A percentile compares a stretch with the other conserved stretches of the same genome.
Evolutionary conservation across 2,329 filamentous ascomycete genomes (phyloP).

Genomic region (Alternaria triticina): DNA sequence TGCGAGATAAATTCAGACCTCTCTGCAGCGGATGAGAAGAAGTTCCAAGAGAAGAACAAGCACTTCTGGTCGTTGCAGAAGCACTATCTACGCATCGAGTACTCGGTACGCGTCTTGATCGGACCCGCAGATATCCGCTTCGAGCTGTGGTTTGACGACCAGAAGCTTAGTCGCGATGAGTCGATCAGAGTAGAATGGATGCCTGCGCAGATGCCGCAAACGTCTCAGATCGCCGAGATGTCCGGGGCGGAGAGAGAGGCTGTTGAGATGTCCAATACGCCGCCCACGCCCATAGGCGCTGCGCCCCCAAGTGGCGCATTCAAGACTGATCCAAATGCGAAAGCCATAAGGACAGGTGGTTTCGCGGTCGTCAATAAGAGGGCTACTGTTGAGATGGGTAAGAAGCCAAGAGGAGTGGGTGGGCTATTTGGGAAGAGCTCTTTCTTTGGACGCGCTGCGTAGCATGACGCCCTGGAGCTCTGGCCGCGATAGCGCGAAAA

Average conservation of each 20-base stretch:
- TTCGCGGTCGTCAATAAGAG: constrained; percentile 2
- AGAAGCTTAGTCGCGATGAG: constrained; percentile 43
- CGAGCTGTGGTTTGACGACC: constrained; percentile 48
- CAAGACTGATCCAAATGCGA: neutral
- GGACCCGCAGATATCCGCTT: constrained; percentile 49
- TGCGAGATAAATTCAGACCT: constrained; percentile 48
- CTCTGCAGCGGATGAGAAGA: constrained; percentile 35
- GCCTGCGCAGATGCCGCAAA: constrained; percentile 19
- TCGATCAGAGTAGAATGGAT: constrained; percentile 47
- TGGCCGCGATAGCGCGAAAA: neutral
- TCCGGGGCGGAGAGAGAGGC: constrained; percentile 19
- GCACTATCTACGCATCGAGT: constrained; percentile 45
- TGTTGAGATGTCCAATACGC: constrained; percentile 24
- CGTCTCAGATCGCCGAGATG: constrained; percentile 12
- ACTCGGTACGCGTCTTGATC: constrained; percentile 46
- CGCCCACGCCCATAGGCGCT: constrained; percentile 16
- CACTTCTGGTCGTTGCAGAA: constrained; percentile 45
- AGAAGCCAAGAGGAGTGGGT: constrained; percentile 11
- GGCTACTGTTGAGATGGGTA: constrained; percentile 8
- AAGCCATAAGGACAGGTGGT: neutral
- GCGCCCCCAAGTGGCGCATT: constrained; percentile 1
- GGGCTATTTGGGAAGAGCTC: constrained; percentile 19
- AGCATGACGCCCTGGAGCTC: neutral
- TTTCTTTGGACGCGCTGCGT: constrained; percentile 3
- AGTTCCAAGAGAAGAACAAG: constrained; percentile 46